Percentiles rank a stretch among this genome's conserved stretches.
Evolutionary conservation across 2,329 filamentous ascomycete species (phyloP).

Genomic region (Monosporascus sp.): DNA sequence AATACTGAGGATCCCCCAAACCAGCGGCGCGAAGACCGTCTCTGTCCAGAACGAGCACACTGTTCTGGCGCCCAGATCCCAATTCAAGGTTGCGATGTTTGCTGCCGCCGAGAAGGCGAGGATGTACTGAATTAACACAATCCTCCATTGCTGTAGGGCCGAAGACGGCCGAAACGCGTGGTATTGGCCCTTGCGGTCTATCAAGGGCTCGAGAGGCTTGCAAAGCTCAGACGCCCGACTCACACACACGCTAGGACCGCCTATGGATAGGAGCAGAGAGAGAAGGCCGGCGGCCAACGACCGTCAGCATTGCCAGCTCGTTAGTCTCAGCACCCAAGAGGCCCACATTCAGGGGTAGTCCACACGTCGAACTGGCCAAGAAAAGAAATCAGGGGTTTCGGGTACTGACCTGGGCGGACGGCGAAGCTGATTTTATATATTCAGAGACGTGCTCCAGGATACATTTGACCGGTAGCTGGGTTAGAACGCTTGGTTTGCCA

Average conservation of each 20-base stretch:
- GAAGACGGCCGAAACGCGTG: neutral
- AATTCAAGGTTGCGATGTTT: slow-evolving; percentile 9
- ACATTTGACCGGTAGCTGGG: slow-evolving; percentile 14
- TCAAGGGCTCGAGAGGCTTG: slow-evolving; percentile 11
- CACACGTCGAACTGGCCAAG: too few species aligned
- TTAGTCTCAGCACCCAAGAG: slow-evolving; percentile 14
- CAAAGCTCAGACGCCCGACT: slow-evolving; percentile 12
- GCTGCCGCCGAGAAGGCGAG: slow-evolving; percentile 7
- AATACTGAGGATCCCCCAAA: slow-evolving; percentile 10
- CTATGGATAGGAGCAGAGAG: slow-evolving; percentile 12
- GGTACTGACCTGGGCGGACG: slow-evolving; percentile 9
- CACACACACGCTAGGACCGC: slow-evolving; percentile 14
- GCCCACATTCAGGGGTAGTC: too few species aligned
- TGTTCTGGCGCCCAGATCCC: slow-evolving; percentile 9
- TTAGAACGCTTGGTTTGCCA: slow-evolving; percentile 5
- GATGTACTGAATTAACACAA: slow-evolving; percentile 2
- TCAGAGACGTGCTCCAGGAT: slow-evolving; percentile 14
- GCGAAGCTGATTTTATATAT: slow-evolving; percentile 16
- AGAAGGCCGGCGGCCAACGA: slow-evolving; percentile 14
- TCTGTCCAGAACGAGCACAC: slow-evolving; percentile 12
- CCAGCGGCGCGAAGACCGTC: slow-evolving; percentile 5
- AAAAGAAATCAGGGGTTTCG: too few species aligned
- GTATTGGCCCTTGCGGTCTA: neutral
- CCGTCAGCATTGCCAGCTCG: slow-evolving; percentile 14
- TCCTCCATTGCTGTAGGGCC: neutral